phyloP scores from a whole-genome alignment of 257 asterid genomes.

The Knoxia roxburghii region DNA sequence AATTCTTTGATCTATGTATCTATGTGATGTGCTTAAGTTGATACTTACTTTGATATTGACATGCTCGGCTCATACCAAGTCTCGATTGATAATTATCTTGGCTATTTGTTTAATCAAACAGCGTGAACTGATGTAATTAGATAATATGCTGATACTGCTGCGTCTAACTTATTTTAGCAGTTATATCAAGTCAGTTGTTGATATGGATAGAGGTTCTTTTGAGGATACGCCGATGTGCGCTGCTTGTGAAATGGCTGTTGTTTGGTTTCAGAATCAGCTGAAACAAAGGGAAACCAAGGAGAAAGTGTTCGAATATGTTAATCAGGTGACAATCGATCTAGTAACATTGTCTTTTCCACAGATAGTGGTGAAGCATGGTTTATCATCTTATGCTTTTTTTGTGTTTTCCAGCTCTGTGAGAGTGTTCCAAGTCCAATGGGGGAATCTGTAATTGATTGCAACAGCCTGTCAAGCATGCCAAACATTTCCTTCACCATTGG shows the following conservation, averaged over 20 bases:
- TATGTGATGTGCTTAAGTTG: not conserved
- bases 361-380: not conserved
- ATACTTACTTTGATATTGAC: not conserved
- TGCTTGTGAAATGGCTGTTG: constrained; percentile 92
- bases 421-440: constrained; percentile 90
- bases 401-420: constrained; percentile 64
- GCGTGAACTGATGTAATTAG: no score
- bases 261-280: constrained; percentile 85
- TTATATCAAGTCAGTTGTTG: constrained; percentile 74
- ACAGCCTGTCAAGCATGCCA: constrained; percentile 50
- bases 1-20: not conserved
- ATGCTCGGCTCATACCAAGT: not conserved
- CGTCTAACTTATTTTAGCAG: constrained; percentile 33
- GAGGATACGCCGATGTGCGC: constrained; percentile 52
- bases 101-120: not conserved
- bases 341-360: not conserved
- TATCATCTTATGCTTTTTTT: not conserved
- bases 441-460: constrained; percentile 64
- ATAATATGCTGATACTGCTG: not conserved
- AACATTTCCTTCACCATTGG: constrained; percentile 67
- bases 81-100: not conserved
- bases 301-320: constrained; percentile 56
- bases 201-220: constrained; percentile 15
- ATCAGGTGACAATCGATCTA: constrained; percentile 49
- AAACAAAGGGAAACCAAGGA: constrained; percentile 56